Evolutionary conservation across 305 asterid species (phyloP).

Genomic region (Solanum hybrid): DNA sequence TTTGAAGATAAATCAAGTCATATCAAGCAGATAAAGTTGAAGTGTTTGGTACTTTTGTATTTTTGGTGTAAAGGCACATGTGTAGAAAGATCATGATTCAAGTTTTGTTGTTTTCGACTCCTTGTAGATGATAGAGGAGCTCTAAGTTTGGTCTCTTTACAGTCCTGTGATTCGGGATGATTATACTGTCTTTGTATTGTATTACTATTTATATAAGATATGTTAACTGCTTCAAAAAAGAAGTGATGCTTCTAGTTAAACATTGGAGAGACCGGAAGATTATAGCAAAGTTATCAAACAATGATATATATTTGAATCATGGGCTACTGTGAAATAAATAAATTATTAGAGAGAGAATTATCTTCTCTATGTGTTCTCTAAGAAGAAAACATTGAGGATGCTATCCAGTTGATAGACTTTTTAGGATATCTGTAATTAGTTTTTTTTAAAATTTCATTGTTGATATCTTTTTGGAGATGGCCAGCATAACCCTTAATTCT

Average conservation of each 20-base stretch:
- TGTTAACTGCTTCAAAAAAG: neutral
- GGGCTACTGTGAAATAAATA: neutral
- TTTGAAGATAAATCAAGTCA: neutral
- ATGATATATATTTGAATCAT: neutral
- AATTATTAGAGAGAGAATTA: neutral
- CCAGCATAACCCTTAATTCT: neutral
- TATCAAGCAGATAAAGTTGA: neutral
- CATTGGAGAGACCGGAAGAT: neutral
- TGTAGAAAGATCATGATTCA: neutral
- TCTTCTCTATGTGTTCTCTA: neutral
- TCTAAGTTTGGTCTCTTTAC: neutral
- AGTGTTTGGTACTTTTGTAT: neutral
- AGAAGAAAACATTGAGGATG: neutral
- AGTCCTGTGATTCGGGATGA: neutral
- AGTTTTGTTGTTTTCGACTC: neutral
- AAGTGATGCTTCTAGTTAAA: neutral
- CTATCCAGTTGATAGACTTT: neutral
- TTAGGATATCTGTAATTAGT: neutral
- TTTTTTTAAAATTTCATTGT: neutral
- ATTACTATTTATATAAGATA: neutral
- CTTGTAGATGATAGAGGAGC: neutral
- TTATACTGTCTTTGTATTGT: neutral
- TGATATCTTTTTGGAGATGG: neutral
- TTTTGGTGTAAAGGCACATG: neutral
- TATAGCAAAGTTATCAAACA: neutral